These are phyloP conservation scores for Claviceps cyperi DNA, from an alignment of 2,329 filamentous ascomycete genomes.

Conservation along the genomic window DNA sequence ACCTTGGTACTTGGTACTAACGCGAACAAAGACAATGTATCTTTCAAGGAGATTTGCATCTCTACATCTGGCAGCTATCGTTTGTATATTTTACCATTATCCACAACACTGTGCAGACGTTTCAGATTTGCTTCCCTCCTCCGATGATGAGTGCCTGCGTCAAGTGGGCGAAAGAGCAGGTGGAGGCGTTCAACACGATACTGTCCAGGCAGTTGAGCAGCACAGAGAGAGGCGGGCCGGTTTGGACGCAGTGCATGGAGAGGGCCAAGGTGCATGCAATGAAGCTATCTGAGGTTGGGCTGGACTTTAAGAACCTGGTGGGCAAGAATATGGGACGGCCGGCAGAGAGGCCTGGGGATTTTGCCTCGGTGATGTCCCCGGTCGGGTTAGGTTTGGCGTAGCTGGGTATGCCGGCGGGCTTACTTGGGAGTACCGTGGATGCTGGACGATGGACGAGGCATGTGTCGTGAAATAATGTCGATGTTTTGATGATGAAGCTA, in stretches of 20 bases:
- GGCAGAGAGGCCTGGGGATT: constrained; percentile 5
- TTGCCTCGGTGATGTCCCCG: constrained; percentile 4
- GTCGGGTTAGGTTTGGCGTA: constrained; percentile 18
- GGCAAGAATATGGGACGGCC: constrained; percentile 36
- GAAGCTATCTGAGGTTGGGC: constrained; percentile 68
- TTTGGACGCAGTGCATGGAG: constrained; percentile 74
- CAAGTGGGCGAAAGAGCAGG: constrained; percentile 93
- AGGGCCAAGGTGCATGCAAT: constrained; percentile 67
- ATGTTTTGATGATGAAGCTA: too few relatives aligned
- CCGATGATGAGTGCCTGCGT: constrained; percentile 87
- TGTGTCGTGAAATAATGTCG: too few relatives aligned
- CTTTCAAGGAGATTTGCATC: constrained; percentile 82
- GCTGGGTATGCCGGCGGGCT: not conserved
- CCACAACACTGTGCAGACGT: constrained; percentile 81
- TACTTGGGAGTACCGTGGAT: not conserved
- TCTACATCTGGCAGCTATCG: constrained; percentile 89
- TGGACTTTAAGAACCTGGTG: constrained; percentile 79
- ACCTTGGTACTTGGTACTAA: not conserved
- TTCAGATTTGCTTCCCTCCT: constrained; percentile 73
- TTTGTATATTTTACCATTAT: constrained; percentile 94
- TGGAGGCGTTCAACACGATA: constrained; percentile 79
- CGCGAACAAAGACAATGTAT: constrained; percentile 59
- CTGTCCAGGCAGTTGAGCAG: constrained; percentile 76
- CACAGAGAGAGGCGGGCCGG: constrained; percentile 57
- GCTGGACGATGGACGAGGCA: too few relatives aligned